A percentile compares a stretch with the other conserved stretches of the same genome.
Evolutionary conservation across 805 yeast species (phyloP).

Genomic region (Saccharomycopsis selenospora): DNA sequence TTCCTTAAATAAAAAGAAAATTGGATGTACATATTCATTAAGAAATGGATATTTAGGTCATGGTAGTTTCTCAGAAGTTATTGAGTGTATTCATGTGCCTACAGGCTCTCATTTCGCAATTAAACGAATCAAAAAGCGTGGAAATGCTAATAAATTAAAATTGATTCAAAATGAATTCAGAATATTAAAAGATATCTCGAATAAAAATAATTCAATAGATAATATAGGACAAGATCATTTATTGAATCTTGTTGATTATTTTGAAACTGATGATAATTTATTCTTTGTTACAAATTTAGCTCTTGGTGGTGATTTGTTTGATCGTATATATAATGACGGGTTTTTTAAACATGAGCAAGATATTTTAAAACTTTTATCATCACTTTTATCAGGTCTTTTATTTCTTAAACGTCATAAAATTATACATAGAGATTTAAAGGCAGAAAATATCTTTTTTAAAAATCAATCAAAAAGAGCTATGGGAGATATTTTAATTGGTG

Average conservation of each 20-base stretch:
- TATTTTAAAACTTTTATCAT: slow-evolving; percentile 42
- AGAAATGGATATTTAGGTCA: slow-evolving; percentile 29
- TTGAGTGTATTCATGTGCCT: slow-evolving; percentile 38
- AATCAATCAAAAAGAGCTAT: slow-evolving; percentile 29
- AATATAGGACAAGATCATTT: slow-evolving; percentile 34
- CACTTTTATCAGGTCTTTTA: slow-evolving; percentile 46
- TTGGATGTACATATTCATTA: slow-evolving; percentile 13
- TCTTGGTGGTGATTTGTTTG: slow-evolving; percentile 61
- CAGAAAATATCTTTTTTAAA: slow-evolving; percentile 58
- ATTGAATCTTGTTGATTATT: slow-evolving; percentile 57
- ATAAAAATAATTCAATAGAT: slow-evolving; percentile 31
- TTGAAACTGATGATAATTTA: slow-evolving; percentile 54
- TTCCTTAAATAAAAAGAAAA: neutral
- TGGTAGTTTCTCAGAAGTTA: slow-evolving; percentile 46
- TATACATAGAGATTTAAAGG: slow-evolving; percentile 67
- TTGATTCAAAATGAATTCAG: slow-evolving; percentile 54
- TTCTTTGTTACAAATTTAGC: slow-evolving; percentile 62
- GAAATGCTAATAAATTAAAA: slow-evolving; percentile 27
- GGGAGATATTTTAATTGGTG: slow-evolving; percentile 43
- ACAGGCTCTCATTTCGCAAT: slow-evolving; percentile 42
- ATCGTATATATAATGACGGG: slow-evolving; percentile 42
- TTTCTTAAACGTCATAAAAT: slow-evolving; percentile 53
- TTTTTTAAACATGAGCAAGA: slow-evolving; percentile 39
- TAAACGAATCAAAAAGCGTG: slow-evolving; percentile 31
- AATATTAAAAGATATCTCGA: slow-evolving; percentile 44